phyloP scores from a whole-genome alignment of 306 rosid genomes.

The Morella rubra region DNA sequence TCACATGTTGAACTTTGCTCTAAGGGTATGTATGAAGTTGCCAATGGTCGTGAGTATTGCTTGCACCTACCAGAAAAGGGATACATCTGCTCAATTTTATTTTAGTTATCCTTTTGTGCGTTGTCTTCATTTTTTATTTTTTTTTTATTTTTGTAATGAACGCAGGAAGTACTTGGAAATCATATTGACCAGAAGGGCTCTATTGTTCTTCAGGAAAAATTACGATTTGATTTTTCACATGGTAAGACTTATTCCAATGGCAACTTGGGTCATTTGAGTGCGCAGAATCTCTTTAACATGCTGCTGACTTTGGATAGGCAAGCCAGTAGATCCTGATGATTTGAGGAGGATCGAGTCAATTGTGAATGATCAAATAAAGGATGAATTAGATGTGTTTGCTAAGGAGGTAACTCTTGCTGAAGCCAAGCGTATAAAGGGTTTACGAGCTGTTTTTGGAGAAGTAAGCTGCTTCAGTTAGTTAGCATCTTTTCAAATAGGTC shows the following conservation, averaged over 20 bases:
- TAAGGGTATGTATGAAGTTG: constrained; percentile 56
- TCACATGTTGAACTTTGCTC: constrained; percentile 95
- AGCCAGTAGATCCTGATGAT: constrained; percentile 74
- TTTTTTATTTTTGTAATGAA: constrained; percentile 14
- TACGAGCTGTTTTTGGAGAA: constrained; percentile 99
- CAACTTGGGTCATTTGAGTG: constrained; percentile 16
- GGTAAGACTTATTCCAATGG: constrained; percentile 50
- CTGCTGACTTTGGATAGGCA: constrained; percentile 58
- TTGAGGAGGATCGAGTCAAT: constrained; percentile 81
- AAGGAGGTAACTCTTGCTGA: constrained; percentile 75
- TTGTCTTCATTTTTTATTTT: constrained; percentile 30
- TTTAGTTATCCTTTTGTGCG: not conserved
- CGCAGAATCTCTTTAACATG: constrained; percentile 9
- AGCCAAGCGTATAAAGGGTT: constrained; percentile 74
- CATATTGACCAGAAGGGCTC: constrained; percentile 97
- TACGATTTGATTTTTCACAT: constrained; percentile 96
- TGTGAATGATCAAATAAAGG: constrained; percentile 85
- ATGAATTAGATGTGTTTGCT: constrained; percentile 68
- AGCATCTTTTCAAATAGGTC: constrained; percentile 8
- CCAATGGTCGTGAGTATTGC: constrained; percentile 1
- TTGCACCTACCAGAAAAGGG: too few species aligned
- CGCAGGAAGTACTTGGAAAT: constrained; percentile 90
- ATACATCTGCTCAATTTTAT: too few species aligned
- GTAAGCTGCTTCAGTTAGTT: constrained; percentile 43
- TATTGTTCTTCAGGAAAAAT: constrained; percentile 93